Evolutionary conservation across 305 asterid genomes (phyloP).

Genomic region (Solanum hybrid): DNA sequence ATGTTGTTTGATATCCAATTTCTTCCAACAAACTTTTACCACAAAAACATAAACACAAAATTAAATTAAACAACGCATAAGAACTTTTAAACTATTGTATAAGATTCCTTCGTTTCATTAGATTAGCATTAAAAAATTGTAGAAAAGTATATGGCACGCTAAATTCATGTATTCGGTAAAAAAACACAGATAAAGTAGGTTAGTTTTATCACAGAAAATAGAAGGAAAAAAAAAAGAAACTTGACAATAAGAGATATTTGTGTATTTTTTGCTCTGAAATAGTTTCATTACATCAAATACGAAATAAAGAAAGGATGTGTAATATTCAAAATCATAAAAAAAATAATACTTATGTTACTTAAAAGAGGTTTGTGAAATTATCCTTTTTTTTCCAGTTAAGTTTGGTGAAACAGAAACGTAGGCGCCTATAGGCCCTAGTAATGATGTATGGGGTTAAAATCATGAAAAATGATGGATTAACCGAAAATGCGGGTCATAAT

Average conservation of each 20-base stretch:
- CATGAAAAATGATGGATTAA: neutral
- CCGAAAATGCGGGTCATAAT: neutral
- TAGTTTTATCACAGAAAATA: neutral
- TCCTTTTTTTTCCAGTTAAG: accelerated
- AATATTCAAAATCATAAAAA: neutral
- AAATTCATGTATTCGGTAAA: neutral
- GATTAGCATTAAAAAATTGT: neutral
- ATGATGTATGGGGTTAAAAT: neutral
- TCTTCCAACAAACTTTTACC: neutral
- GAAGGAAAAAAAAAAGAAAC: neutral
- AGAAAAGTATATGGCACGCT: neutral
- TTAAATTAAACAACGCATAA: neutral
- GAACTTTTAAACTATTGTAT: neutral
- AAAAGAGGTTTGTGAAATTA: neutral
- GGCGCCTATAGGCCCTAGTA: neutral
- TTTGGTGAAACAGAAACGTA: neutral
- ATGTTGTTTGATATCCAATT: neutral
- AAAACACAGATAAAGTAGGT: neutral
- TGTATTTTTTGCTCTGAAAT: neutral
- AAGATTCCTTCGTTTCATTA: neutral
- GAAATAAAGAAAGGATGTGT: neutral
- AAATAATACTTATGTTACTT: neutral
- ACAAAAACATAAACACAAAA: neutral
- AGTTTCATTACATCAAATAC: neutral
- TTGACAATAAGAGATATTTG: neutral